Percentiles rank a stretch among this genome's conserved stretches.
Evolutionary conservation across 2,329 filamentous ascomycete genomes (phyloP).

Genomic region (Alternaria gansuensis): DNA sequence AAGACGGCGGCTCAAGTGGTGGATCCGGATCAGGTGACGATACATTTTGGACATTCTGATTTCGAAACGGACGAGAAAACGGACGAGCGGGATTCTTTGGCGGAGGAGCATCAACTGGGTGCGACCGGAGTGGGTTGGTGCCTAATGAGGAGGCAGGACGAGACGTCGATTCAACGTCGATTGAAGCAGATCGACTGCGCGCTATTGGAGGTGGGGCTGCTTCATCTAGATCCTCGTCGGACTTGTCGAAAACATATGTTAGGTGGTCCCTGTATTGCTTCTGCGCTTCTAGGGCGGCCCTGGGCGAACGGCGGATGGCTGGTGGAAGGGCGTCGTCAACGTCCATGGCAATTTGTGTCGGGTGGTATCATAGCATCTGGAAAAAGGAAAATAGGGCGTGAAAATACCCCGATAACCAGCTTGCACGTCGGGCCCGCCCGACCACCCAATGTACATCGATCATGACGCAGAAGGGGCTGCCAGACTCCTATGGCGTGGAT

Average conservation of each 20-base stretch:
- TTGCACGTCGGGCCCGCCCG: slow-evolving; percentile 15
- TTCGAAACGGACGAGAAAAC: slow-evolving; percentile 34
- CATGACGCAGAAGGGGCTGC: slow-evolving; percentile 22
- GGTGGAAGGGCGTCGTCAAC: slow-evolving; percentile 27
- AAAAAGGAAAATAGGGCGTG: slow-evolving; percentile 12
- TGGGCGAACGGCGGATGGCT: slow-evolving; percentile 33
- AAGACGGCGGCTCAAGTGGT: slow-evolving; percentile 19
- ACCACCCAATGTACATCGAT: slow-evolving; percentile 8
- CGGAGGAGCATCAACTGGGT: slow-evolving; percentile 25
- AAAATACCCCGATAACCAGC: slow-evolving; percentile 11
- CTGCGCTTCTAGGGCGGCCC: slow-evolving; percentile 29
- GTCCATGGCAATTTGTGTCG: slow-evolving; percentile 28
- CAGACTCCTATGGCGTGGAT: slow-evolving; percentile 14
- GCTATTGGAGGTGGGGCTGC: slow-evolving; percentile 33
- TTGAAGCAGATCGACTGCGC: slow-evolving; percentile 24
- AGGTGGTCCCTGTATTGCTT: slow-evolving; percentile 24
- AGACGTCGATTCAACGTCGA: slow-evolving; percentile 9
- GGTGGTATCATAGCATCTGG: slow-evolving; percentile 9
- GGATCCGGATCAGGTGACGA: slow-evolving; percentile 22
- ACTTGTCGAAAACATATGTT: slow-evolving; percentile 20
- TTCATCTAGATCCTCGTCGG: slow-evolving; percentile 28
- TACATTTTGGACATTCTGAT: slow-evolving; percentile 16
- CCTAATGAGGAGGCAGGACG: slow-evolving; percentile 21
- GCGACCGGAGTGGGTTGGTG: slow-evolving; percentile 34
- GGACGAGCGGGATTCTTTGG: slow-evolving; percentile 20